Evolutionary conservation across 2,329 filamentous ascomycete species (phyloP).

Genomic region (Tolypocladium ovalisporum): DNA sequence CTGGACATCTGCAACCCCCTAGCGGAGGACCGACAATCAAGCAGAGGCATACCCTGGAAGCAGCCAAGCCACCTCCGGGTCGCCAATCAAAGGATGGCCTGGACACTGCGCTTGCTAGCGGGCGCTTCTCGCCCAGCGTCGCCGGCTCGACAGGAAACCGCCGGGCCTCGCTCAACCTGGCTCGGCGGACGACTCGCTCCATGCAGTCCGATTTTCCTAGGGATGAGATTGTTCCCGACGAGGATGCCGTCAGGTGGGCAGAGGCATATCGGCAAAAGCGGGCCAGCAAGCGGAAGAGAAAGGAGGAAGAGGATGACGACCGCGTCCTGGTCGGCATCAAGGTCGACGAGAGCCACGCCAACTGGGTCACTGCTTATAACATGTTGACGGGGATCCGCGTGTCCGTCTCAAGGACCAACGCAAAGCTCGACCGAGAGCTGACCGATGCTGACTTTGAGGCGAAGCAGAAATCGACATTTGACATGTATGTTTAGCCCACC

Average conservation of each 20-base stretch:
- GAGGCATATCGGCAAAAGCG: slow-evolving; percentile 88
- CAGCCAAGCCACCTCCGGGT: slow-evolving; percentile 57
- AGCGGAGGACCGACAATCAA: slow-evolving; percentile 45
- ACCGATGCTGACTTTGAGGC: slow-evolving; percentile 87
- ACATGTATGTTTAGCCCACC: slow-evolving; percentile 58
- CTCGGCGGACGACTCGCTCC: slow-evolving; percentile 70
- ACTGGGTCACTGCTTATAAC: slow-evolving; percentile 97
- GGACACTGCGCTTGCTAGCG: slow-evolving; percentile 58
- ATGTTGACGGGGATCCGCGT: slow-evolving; percentile 99
- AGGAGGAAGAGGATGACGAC: slow-evolving; percentile 85
- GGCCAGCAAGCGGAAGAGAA: slow-evolving; percentile 72
- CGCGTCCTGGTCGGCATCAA: slow-evolving; percentile 92
- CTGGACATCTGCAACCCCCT: slow-evolving; percentile 38
- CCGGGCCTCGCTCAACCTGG: slow-evolving; percentile 74
- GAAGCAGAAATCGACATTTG: slow-evolving; percentile 97
- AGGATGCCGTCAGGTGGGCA: slow-evolving; percentile 84
- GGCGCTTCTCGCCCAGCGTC: slow-evolving; percentile 66
- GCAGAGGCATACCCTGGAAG: slow-evolving; percentile 81
- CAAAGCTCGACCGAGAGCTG: slow-evolving; percentile 84
- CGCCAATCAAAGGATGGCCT: slow-evolving; percentile 63
- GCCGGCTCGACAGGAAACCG: slow-evolving; percentile 47
- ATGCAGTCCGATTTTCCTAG: slow-evolving; percentile 74
- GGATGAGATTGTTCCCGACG: slow-evolving; percentile 77
- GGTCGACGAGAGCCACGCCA: slow-evolving; percentile 93
- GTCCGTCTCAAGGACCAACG: slow-evolving; percentile 90